These are phyloP conservation scores for Neospermospora avenae DNA, from an alignment of 2,329 filamentous ascomycete species.

Conservation along the genomic window DNA sequence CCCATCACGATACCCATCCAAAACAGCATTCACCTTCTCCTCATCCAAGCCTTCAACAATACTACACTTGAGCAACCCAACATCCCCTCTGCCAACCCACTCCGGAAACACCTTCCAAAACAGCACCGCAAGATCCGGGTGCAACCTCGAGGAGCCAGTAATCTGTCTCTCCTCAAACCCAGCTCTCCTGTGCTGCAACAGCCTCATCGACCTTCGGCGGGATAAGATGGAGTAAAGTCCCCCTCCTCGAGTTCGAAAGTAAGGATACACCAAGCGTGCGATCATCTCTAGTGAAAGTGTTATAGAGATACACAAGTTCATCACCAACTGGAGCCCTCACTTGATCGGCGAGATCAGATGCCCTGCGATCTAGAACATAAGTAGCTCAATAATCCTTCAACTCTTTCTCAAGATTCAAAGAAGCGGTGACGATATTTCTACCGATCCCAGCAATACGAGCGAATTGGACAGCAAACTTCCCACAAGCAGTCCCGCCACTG, in stretches of 20 bases:
- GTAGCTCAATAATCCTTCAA: slow-evolving; percentile 40
- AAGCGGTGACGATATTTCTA: slow-evolving; percentile 37
- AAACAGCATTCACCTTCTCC: slow-evolving; percentile 37
- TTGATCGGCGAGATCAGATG: slow-evolving; percentile 29
- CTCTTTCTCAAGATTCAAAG: slow-evolving; percentile 28
- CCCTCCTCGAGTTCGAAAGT: slow-evolving; percentile 38
- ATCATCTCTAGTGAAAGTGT: slow-evolving; percentile 23
- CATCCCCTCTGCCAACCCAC: slow-evolving; percentile 34
- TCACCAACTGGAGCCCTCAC: slow-evolving; percentile 39
- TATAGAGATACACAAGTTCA: slow-evolving; percentile 39
- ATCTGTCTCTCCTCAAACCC: slow-evolving; percentile 35
- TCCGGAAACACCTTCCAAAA: slow-evolving; percentile 36
- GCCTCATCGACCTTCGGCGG: slow-evolving; percentile 29
- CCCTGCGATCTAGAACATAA: slow-evolving; percentile 39
- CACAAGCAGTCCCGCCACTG: slow-evolving; percentile 38
- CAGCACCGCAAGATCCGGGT: slow-evolving; percentile 30
- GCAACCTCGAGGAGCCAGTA: slow-evolving; percentile 29
- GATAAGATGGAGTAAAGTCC: slow-evolving; percentile 34
- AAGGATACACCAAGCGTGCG: slow-evolving; percentile 35
- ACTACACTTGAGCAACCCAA: slow-evolving; percentile 34
- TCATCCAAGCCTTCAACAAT: slow-evolving; percentile 36
- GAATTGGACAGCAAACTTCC: slow-evolving; percentile 36
- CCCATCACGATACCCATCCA: slow-evolving; percentile 40
- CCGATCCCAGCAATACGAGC: slow-evolving; percentile 39
- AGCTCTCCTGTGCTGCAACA: slow-evolving; percentile 29